A percentile compares a stretch with the other conserved stretches of the same genome.
Conservation (phyloP, 305 asterid genomes). For the Fraxinus sp. region DNA sequence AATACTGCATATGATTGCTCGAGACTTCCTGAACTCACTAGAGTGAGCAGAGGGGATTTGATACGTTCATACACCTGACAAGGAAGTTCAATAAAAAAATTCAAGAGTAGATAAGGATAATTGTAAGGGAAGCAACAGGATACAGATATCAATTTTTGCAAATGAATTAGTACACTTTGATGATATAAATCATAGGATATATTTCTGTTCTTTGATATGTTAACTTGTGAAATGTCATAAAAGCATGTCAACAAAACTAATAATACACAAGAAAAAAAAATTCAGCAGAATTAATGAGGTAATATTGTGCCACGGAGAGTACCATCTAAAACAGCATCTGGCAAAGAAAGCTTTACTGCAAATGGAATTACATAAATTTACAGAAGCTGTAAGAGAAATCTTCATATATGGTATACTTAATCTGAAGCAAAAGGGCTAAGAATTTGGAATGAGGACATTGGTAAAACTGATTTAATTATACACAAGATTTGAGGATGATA, state of each 20-base stretch:
- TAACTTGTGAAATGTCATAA: conserved; percentile 4
- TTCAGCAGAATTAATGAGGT: neutral
- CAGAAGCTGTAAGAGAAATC: neutral
- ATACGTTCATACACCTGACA: conserved; percentile 94
- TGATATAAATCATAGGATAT: conserved; percentile 4
- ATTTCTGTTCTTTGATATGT: neutral
- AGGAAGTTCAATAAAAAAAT: conserved; percentile 12
- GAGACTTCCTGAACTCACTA: conserved; percentile 97
- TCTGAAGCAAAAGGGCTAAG: neutral
- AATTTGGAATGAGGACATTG: conserved; percentile 13
- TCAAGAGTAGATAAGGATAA: conserved; percentile 1
- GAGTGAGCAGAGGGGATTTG: conserved; percentile 97
- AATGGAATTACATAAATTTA: neutral
- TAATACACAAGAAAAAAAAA: neutral
- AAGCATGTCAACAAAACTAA: neutral
- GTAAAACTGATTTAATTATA: neutral
- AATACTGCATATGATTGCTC: conserved; percentile 95
- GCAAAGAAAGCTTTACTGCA: neutral
- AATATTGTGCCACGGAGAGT: neutral
- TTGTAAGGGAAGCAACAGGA: conserved; percentile 3
- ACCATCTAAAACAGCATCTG: conserved; percentile 10
- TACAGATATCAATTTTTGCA: conserved; percentile 1
- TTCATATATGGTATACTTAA: neutral
- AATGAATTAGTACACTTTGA: neutral
- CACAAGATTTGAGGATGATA: neutral